Conservation (phyloP, 2,329 filamentous ascomycete genomes). For the Cladorrhinum sp. region DNA sequence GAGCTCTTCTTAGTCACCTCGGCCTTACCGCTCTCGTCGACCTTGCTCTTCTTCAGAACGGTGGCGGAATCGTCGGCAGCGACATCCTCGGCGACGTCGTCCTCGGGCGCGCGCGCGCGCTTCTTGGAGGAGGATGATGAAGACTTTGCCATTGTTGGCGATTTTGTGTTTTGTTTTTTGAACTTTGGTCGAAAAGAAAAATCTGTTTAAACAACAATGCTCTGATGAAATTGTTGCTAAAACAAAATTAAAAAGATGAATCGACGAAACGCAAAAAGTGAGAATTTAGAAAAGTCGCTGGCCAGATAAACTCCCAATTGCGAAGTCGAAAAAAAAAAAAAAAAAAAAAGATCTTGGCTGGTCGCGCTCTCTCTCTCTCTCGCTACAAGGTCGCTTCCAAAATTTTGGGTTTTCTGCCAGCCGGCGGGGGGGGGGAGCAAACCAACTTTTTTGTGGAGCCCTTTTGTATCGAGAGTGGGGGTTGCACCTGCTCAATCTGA, state of each 20-base stretch:
- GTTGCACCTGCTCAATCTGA: not conserved
- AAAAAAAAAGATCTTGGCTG: not conserved
- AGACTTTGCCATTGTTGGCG: slow-evolving; percentile 24
- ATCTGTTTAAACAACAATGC: not conserved
- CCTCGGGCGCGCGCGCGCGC: slow-evolving; percentile 24
- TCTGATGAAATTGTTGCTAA: not conserved
- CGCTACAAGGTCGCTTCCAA: not conserved
- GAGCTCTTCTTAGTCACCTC: slow-evolving; percentile 26
- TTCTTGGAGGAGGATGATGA: slow-evolving; percentile 28
- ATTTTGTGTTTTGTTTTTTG: not conserved
- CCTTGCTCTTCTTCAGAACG: slow-evolving; percentile 30
- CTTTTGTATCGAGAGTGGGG: not conserved
- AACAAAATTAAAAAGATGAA: no score
- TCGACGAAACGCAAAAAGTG: no score
- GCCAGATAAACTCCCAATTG: no score
- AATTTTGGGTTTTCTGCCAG: not conserved
- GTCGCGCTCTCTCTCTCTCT: not conserved
- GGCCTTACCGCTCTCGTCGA: slow-evolving; percentile 28
- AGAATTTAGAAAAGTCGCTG: no score
- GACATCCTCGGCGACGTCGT: slow-evolving; percentile 23
- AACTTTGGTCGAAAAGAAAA: no score
- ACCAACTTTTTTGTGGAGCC: not conserved
- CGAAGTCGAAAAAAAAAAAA: slow-evolving; percentile 3
- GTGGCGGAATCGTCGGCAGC: slow-evolving; percentile 22
- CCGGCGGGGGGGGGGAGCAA: not conserved